Evolutionary conservation across 148 eudicot species (phyloP), one percentile per base, ranked within the genome.

Genomic region (Dianthus caryophyllus): DNA sequence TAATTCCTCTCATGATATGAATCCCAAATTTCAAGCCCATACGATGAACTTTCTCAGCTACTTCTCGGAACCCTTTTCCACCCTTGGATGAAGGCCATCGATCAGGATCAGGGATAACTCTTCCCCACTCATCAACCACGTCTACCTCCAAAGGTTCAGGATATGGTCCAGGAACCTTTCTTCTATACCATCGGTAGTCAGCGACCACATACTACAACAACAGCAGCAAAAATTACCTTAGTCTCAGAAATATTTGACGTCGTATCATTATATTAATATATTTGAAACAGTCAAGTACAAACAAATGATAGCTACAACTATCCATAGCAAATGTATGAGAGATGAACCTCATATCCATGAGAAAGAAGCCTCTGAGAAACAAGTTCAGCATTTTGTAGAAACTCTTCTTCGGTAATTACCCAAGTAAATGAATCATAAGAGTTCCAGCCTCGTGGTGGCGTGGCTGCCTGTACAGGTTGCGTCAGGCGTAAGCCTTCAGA

Each of bases 1-100:
- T 89, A 61, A 93, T 77, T 69, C 98, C 98, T 70, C 96, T 80
- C 98, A 93, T 93, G 50, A 93, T 87, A 81, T 93, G 98, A 71
- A 93, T 87, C 39, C 96, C 98, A 25, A 93, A 93, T 82, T 93
- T 93, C 82, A 93, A 82, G 41, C 98, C 98, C 98, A 89, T 79
- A 59, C 64, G 41, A 84, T 93, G 96, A 55, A 93, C 92, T 72
- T 80, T 84, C 54, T 73, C 63, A 38, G 98, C 95, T 57, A 89
- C 88, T 70, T 81, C 82, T 10, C 79, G 22, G 67, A 93, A 89
- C 36, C 98, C 98, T 73, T 77, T 84, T 20, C 98, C 96, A 39
- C 80, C 84, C 69, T 48, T 73, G 33, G 96, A 81, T 1, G 96
- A 93, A 72, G 98, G 96, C 98, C 98, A 93, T 70, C 98, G 71